phyloP scores from a whole-genome alignment of 1,284 basidiomycete genomes.

The Leccinum solheimii region DNA sequence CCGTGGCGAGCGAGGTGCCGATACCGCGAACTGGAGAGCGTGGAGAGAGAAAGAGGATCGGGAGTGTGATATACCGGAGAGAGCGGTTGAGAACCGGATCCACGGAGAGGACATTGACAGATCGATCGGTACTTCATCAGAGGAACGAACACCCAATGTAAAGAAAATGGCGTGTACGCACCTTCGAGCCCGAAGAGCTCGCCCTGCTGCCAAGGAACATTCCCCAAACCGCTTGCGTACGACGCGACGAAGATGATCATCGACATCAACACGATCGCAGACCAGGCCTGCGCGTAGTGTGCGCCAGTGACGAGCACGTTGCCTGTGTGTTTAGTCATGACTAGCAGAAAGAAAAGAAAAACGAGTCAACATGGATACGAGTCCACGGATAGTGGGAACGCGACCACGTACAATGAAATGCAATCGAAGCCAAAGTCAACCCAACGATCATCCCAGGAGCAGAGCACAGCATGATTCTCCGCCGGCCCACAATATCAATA shows the following conservation, averaged over 20 bases:
- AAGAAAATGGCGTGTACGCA: conserved; percentile 17
- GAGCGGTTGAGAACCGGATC: neutral
- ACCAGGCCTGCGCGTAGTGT: conserved; percentile 64
- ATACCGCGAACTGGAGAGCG: conserved; percentile 65
- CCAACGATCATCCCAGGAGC: conserved; percentile 79
- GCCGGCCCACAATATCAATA: conserved; percentile 77
- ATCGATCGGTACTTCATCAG: neutral
- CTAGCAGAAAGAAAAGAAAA: conserved; percentile 36
- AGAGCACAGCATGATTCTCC: conserved; percentile 76
- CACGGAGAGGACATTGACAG: neutral
- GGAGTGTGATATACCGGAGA: neutral
- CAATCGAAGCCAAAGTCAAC: conserved; percentile 67
- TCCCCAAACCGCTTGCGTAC: conserved; percentile 75
- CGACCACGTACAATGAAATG: conserved; percentile 67
- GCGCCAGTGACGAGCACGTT: conserved; percentile 66
- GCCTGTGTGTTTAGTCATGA: conserved; percentile 65
- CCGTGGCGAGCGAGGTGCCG: conserved; percentile 77
- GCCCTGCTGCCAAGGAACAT: conserved; percentile 87
- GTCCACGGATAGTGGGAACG: neutral
- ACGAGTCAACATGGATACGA: neutral
- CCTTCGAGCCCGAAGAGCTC: conserved; percentile 79
- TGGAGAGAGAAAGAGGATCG: neutral
- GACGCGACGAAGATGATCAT: conserved; percentile 85
- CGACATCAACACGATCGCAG: conserved; percentile 68
- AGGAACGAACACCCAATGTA: neutral